Conservation (phyloP, 2,329 filamentous ascomycete species). For the Penicillium sp. region DNA sequence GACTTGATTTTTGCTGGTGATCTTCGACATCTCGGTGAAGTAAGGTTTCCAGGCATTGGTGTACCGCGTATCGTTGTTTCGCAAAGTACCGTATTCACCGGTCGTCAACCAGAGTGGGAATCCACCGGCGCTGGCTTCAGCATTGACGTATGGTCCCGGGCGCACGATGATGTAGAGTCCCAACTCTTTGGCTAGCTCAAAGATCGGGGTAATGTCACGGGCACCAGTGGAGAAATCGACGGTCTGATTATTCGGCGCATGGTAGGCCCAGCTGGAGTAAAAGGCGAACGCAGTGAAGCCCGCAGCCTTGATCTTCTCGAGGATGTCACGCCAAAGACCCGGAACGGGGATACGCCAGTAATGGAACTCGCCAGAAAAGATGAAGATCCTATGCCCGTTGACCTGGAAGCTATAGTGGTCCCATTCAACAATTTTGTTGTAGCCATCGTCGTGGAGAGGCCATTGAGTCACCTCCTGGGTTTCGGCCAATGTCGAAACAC, state of each 20-base stretch:
- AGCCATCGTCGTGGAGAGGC: conserved; percentile 50
- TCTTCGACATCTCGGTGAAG: conserved; percentile 27
- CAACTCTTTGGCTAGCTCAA: conserved; percentile 54
- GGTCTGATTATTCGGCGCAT: conserved; percentile 45
- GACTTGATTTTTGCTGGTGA: conserved; percentile 31
- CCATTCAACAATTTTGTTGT: conserved; percentile 50
- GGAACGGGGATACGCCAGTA: conserved; percentile 54
- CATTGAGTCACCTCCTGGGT: conserved; percentile 32
- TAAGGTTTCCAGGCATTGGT: conserved; percentile 33
- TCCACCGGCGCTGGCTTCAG: conserved; percentile 61
- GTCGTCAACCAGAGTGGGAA: conserved; percentile 63
- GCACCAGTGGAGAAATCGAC: conserved; percentile 54
- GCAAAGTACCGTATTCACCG: conserved; percentile 43
- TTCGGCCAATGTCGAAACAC: conserved; percentile 3
- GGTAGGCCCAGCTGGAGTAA: conserved; percentile 51
- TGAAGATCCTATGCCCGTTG: conserved; percentile 51
- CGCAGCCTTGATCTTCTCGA: conserved; percentile 53
- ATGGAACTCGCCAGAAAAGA: conserved; percentile 56
- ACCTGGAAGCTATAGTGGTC: conserved; percentile 55
- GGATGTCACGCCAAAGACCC: conserved; percentile 51
- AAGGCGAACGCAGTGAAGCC: conserved; percentile 51
- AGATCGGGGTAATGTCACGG: conserved; percentile 53
- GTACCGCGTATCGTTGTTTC: conserved; percentile 33
- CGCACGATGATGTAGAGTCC: conserved; percentile 57
- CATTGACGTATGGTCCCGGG: conserved; percentile 63